Base-by-base conservation (phyloP, 192 early-diverging fungal genomes). In the Umbelopsis ramanniana region DNA sequence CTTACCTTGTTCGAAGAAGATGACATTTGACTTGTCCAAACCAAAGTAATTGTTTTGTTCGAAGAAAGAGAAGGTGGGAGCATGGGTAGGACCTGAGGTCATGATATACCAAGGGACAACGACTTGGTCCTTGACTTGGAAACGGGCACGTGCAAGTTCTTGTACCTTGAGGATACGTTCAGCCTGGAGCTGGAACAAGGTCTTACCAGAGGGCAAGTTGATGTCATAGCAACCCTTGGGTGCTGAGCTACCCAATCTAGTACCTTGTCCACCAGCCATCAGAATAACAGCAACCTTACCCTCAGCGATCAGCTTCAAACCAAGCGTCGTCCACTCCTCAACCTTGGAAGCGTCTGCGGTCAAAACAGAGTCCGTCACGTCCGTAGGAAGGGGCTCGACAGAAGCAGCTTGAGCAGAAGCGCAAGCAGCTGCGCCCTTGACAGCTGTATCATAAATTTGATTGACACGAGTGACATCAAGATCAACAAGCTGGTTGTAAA, bases 211-310 rank as follows among this genome's bases (percentile, higher is more conserved):
- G 23, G 96, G 96, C 46, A 99, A 85, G 26, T 84, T 79, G 72
- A 99, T 97, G 81, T 99, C 88, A 77, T 98, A 99, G 82, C 95
- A 97, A 45, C 97, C 97, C 83, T 95, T 96, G 66, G 95, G 95
- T 23, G 82, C 91, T 2, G 88, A 84, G 43, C 92, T 94, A 26
- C 91, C 95, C 72, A 92, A 85, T 69, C 93, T 86, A 47, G 94
- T 91, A 69, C 94, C 94, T 83, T 95, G 94, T 23, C 94, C 94
- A 78, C 94, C 94, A 46, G 95, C 94, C 77, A 99, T 89, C 66
- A 99, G 85, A 75, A 99, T 95, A 38, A 98, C 97, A 7, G 87
- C 96, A 35, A 97, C 95, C 83, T 96, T 95, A 81, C 90, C 90
- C 71, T 91, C 81, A 53, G 90, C 86, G 80, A 99, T 98, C 70